These are phyloP conservation scores for Colletotrichum scovillei DNA, from an alignment of 2,329 filamentous ascomycete genomes.

Conservation along the genomic window DNA sequence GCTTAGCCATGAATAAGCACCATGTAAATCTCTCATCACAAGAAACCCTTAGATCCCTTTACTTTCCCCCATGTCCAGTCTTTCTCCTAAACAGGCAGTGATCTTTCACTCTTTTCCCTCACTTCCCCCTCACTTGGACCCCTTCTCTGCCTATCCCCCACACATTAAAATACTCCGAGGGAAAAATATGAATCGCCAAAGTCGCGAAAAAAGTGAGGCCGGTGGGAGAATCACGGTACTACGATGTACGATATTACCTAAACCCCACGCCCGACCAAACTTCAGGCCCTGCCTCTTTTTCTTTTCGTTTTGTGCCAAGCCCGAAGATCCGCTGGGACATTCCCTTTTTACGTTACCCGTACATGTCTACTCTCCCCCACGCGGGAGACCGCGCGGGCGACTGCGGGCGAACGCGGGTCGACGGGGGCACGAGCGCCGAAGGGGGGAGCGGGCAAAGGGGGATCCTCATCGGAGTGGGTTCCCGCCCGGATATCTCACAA, in stretches of 20 bases:
- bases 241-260: not conserved
- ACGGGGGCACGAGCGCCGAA: constrained; percentile 1
- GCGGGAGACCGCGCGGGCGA: no score
- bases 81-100: no score
- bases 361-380: not conserved
- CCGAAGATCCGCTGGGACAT: not conserved
- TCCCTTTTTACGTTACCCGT: not conserved
- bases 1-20: no score
- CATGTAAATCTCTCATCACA: no score
- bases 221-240: not conserved
- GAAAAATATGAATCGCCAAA: not conserved
- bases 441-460: no score
- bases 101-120: not conserved
- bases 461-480: not conserved
- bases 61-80: no score
- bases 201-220: not conserved
- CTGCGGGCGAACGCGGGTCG: not conserved
- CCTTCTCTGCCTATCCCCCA: not conserved
- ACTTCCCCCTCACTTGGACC: not conserved
- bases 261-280: constrained; percentile 5
- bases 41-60: no score
- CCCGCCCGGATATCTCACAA: not conserved
- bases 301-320: constrained; percentile 1
- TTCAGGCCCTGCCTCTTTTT: constrained; percentile 12
- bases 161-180: not conserved